phyloP scores from a whole-genome alignment of 768 basidiomycete species.

The Piloderma croceum region DNA sequence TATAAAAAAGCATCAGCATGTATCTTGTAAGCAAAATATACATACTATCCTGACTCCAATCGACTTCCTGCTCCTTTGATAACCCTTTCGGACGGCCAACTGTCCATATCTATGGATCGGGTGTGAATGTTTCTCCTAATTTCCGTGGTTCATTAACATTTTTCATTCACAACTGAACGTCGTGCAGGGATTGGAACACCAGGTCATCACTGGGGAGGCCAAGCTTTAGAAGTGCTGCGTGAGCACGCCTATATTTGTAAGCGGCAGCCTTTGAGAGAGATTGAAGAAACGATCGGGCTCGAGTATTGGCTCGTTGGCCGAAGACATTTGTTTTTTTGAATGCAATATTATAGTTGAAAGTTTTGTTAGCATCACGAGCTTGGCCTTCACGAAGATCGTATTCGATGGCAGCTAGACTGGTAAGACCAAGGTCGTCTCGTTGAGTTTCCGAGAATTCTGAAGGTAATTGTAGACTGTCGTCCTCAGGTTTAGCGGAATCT shows the following conservation, averaged over 20 bases:
- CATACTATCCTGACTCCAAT: slow-evolving; percentile 22
- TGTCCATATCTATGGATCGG: slow-evolving; percentile 23
- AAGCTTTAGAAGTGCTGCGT: background rate
- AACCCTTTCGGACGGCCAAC: slow-evolving; percentile 12
- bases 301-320: slow-evolving; percentile 20
- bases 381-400: background rate
- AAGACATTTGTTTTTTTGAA: slow-evolving; percentile 18
- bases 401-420: background rate
- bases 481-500: background rate
- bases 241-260: background rate
- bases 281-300: slow-evolving; percentile 15
- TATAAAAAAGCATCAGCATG: slow-evolving; percentile 12
- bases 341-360: slow-evolving; percentile 15
- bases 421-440: background rate
- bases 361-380: slow-evolving; percentile 10
- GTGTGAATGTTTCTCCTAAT: slow-evolving; percentile 13
- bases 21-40: slow-evolving; percentile 3
- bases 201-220: slow-evolving; percentile 3
- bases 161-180: slow-evolving; percentile 15
- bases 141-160: slow-evolving; percentile 10
- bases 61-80: slow-evolving; percentile 10
- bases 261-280: slow-evolving; percentile 8
- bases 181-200: slow-evolving; percentile 13
- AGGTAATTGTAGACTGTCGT: slow-evolving; percentile 4
- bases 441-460: background rate